phyloP scores from a whole-genome alignment of 2,329 filamentous ascomycete species.

The Diaporthe sp. region DNA sequence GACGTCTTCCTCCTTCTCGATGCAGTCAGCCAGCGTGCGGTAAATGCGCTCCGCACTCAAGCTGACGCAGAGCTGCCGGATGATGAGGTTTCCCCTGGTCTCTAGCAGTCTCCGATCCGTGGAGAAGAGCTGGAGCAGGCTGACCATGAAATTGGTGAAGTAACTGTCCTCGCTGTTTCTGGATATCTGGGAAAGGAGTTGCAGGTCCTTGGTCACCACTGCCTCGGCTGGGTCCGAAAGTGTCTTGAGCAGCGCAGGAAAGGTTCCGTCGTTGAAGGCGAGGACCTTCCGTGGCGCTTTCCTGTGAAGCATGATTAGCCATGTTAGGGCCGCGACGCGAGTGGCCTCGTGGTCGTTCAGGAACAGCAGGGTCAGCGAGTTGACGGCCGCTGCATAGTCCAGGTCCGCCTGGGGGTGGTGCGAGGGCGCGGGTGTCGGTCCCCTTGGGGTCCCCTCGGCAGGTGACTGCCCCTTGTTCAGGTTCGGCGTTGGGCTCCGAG shows the following conservation, averaged over 20 bases:
- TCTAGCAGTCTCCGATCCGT: slow-evolving; percentile 93
- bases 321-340: slow-evolving; percentile 90
- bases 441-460: slow-evolving; percentile 50
- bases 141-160: slow-evolving; percentile 98
- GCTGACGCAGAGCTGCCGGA: slow-evolving; percentile 91
- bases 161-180: slow-evolving; percentile 97
- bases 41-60: slow-evolving; percentile 96
- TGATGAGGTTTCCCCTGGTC: slow-evolving; percentile 94
- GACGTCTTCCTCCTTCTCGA: slow-evolving; percentile 97
- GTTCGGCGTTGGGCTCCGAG: slow-evolving; percentile 62
- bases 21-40: slow-evolving; percentile 92
- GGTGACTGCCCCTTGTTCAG: slow-evolving; percentile 52
- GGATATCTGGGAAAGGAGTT: slow-evolving; percentile 95
- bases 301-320: slow-evolving; percentile 97
- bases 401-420: slow-evolving; percentile 73
- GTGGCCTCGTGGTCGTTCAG: slow-evolving; percentile 97
- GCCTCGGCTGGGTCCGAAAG: slow-evolving; percentile 95
- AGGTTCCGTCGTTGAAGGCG: slow-evolving; percentile 96
- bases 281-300: slow-evolving; percentile 94
- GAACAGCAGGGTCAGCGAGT: slow-evolving; percentile 91
- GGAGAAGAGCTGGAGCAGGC: slow-evolving; percentile 92
- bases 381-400: slow-evolving; percentile 96
- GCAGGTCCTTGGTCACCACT: slow-evolving; percentile 93
- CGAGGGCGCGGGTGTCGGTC: slow-evolving; percentile 53
- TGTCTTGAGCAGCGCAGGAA: slow-evolving; percentile 94